Conservation (phyloP, 1,284 basidiomycete genomes). For the Neolentinus lepideus region DNA sequence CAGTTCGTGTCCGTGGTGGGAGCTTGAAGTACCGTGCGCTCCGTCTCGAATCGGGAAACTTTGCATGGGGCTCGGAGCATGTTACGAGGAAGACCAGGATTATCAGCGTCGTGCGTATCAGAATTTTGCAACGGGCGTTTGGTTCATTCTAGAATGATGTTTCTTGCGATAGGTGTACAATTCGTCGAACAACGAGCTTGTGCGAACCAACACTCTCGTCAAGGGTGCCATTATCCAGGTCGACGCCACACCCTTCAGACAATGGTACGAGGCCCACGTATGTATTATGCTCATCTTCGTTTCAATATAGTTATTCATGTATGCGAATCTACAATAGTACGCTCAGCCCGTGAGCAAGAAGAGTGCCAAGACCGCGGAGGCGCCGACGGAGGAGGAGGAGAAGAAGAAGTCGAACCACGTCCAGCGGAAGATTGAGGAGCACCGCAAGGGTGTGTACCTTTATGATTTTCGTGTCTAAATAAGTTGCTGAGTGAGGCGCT, state of each 20-base stretch:
- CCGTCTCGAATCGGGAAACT: slow-evolving; percentile 92
- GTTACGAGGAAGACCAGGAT: slow-evolving; percentile 91
- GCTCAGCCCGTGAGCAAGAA: slow-evolving; percentile 87
- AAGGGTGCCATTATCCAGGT: slow-evolving; percentile 93
- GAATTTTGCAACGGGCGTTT: neutral
- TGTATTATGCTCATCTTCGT: slow-evolving; percentile 24
- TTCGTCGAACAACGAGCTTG: slow-evolving; percentile 97
- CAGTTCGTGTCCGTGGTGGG: slow-evolving; percentile 89
- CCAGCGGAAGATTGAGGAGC: slow-evolving; percentile 79
- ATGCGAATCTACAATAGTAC: slow-evolving; percentile 48
- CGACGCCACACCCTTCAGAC: slow-evolving; percentile 95
- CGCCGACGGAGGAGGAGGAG: slow-evolving; percentile 44
- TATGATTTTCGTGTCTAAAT: slow-evolving; percentile 4
- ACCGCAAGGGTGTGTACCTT: slow-evolving; percentile 68
- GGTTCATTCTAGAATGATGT: neutral
- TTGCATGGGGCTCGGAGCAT: slow-evolving; percentile 93
- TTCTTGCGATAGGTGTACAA: slow-evolving; percentile 79
- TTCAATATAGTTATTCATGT: slow-evolving; percentile 9
- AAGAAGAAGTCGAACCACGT: slow-evolving; percentile 87
- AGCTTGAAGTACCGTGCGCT: slow-evolving; percentile 92
- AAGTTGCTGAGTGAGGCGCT: slow-evolving; percentile 5
- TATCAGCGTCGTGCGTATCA: slow-evolving; percentile 80
- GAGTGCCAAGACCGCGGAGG: slow-evolving; percentile 54
- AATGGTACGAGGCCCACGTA: slow-evolving; percentile 97
- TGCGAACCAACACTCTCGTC: slow-evolving; percentile 96